Conservation (phyloP, 2,329 filamentous ascomycete species). For the Diaporthe caulivora region DNA sequence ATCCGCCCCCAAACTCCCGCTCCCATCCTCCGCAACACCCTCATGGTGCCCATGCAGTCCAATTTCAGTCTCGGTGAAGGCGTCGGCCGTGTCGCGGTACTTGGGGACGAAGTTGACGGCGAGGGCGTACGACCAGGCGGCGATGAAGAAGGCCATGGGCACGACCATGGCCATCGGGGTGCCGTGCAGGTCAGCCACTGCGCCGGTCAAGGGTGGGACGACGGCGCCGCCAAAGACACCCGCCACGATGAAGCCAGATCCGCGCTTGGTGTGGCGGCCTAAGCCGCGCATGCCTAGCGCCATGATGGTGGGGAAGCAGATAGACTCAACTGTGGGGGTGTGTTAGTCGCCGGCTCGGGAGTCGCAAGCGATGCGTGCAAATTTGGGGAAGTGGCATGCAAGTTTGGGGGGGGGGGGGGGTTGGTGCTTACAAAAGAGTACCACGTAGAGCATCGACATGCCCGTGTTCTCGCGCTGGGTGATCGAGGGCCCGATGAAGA, state of each 20-base stretch:
- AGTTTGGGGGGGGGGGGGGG: too few species aligned
- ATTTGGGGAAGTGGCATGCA: too few species aligned
- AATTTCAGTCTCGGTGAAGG: conserved; percentile 60
- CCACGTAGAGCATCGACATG: conserved; percentile 74
- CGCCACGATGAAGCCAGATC: conserved; percentile 77
- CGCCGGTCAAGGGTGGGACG: conserved; percentile 79
- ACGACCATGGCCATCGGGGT: conserved; percentile 76
- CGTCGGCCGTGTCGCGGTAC: conserved; percentile 74
- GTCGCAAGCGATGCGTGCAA: too few species aligned
- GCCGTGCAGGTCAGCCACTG: conserved; percentile 72
- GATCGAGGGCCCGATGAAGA: conserved; percentile 69
- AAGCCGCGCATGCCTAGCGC: conserved; percentile 81
- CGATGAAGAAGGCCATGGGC: conserved; percentile 70
- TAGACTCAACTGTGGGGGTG: conserved; percentile 68
- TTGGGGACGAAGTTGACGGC: conserved; percentile 75
- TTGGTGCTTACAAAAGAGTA: conserved; percentile 69
- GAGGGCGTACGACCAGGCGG: conserved; percentile 67
- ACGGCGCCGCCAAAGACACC: conserved; percentile 80
- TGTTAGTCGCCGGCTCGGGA: too few species aligned
- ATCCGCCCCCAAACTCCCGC: conserved; percentile 30
- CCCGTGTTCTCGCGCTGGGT: conserved; percentile 60
- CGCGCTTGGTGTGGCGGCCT: conserved; percentile 82
- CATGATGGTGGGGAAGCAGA: conserved; percentile 86
- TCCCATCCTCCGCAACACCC: conserved; percentile 32
- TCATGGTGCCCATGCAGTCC: conserved; percentile 48